Evolutionary conservation across 73 alveolate genomes (phyloP), one percentile per base, ranked within the genome.

Genomic region (Tetrahymena thermophila): DNA sequence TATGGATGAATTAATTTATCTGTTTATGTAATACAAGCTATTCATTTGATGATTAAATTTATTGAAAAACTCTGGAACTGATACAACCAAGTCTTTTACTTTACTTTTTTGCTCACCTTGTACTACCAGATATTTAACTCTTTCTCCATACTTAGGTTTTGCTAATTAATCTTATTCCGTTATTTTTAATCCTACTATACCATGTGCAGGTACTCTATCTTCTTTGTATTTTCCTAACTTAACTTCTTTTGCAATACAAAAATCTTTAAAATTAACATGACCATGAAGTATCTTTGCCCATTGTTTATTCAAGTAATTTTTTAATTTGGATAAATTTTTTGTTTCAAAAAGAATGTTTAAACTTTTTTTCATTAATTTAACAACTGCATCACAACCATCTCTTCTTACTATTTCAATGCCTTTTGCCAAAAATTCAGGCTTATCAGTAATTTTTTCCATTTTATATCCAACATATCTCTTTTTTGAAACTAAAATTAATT

Each of bases 391-490:
- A 58, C 98, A 97, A 19, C 98, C 96, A 93, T 99, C 99, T 94
- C 99, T 97, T 96, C 99, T 96, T 0, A 99, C 98, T 50, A 98
- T 98, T 95, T 98, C 99, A 43, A 98, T 96, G 34, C 99, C 99
- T 97, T 99, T 99, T 17, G 99, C 98, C 89, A 98, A 99, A 35
- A 99, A 97, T 40, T 94, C 97, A n/a, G 99, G 98, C 23, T 93
- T 93, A 57, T 98, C 98, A 56, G 96, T 96, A 84, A 97, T 95
- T 85, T 96, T 98, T 96, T 98, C 99, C 93, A 96, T 96, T 97
- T 98, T 98, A 94, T 97, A 98, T 55, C 99, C 99, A 19, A 98
- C 98, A 96, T 99, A 99, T 94, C 99, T 96, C 94, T 99, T 99
- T 97, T 98, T 98, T 13, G 99, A 99, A 35, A 98, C 97, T 55